Conservation (phyloP, 805 yeast genomes). For the Teunomyces tritomae region DNA sequence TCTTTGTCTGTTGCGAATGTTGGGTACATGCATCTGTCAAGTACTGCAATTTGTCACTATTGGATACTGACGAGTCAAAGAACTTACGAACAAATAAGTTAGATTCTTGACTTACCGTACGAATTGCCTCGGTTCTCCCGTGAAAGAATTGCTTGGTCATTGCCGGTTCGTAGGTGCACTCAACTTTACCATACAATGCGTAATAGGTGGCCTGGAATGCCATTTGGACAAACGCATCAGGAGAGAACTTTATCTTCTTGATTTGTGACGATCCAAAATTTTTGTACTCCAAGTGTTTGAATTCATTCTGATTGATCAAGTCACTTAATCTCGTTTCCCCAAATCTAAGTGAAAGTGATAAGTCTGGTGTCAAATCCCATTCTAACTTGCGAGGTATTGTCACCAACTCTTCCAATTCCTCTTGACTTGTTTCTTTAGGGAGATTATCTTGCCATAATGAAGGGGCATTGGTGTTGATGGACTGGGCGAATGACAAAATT, state of each 20-base stretch:
- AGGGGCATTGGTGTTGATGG: constrained; percentile 74
- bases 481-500: constrained; percentile 78
- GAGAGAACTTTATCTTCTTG: constrained; percentile 82
- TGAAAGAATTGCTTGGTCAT: constrained; percentile 87
- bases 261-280: constrained; percentile 72
- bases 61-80: constrained; percentile 62
- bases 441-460: constrained; percentile 53
- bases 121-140: constrained; percentile 90
- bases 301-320: constrained; percentile 85
- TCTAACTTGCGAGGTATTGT: constrained; percentile 84
- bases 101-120: constrained; percentile 80
- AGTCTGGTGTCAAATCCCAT: constrained; percentile 77
- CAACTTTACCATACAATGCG: constrained; percentile 88
- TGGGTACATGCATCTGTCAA: constrained; percentile 67
- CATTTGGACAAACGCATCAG: constrained; percentile 94
- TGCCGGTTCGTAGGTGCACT: constrained; percentile 93
- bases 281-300: constrained; percentile 73
- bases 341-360: constrained; percentile 77
- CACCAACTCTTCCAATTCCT: constrained; percentile 37
- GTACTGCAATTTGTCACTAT: constrained; percentile 55
- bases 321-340: constrained; percentile 89
- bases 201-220: constrained; percentile 90
- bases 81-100: constrained; percentile 81
- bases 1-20: constrained; percentile 66
- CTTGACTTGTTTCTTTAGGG: constrained; percentile 15